Evolutionary conservation across 2,329 filamentous ascomycete species (phyloP), one percentile per base, ranked within the genome.

Genomic region (Fusarium sulawesiense): DNA sequence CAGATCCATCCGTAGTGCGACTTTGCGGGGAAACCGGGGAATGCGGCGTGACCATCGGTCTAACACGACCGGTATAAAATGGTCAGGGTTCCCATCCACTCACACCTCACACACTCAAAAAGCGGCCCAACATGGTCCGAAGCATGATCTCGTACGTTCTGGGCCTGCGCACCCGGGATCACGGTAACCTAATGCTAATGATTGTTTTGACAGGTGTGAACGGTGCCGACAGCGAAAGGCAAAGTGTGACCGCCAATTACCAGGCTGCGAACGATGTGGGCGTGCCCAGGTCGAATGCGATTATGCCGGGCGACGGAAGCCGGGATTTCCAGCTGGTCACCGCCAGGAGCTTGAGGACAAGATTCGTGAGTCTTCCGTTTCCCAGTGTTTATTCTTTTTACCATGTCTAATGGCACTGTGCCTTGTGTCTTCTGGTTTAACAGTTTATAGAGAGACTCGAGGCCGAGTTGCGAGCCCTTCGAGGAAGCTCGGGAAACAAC

Each of bases 71-170:
- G 44, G 6, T n/a, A 47, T 47, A 47, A 47, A 47, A n/a, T n/a
- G 44, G 44, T 20, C 44, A 47, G 25, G 44, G 16, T 29, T 27
- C 44, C 44, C 42, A 12, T 4, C 2, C 20, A 25, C 20, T 44
- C 1, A 25, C 21, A 25, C 42, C 21, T 16, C 2, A 18, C 20
- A 48, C 13, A 48, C 20, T 14, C 27, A n/a, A 21, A 30, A 10
- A 8, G 21, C 54, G 54, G 54, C n/a, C 14, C 34, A 57, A 57
- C 54, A 57, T 29, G 49, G n/a, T n/a, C 54, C 54, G 46, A 57
- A 56, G 20, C 7, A 20, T 57, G 20, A 14, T 37, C 23, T 57
- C 54, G 46, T 57, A 57, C 18, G 46, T 57, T 53, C 8, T 30
- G 8, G 45, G 6, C 27, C 27, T 12, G 27, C 9, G 25, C 9